Base-by-base conservation (phyloP, 352 stramenopile genomes). In the Globisporangium cederbergense region DNA sequence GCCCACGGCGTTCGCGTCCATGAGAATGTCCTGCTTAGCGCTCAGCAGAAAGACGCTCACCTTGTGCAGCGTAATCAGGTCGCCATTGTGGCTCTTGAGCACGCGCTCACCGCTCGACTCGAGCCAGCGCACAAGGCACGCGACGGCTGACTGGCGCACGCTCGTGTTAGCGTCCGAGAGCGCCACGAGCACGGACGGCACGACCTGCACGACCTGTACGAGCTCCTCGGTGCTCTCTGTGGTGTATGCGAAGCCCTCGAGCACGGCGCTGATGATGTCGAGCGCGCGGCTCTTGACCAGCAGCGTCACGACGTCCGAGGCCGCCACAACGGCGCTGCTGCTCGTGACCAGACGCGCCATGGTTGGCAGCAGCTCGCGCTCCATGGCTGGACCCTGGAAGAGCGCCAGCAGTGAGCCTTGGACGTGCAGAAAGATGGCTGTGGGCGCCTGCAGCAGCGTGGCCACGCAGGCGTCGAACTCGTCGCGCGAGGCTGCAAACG, bases 21-120 rank as follows among this genome's bases (percentile, higher is more conserved):
- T 93, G 28, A 79, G 6, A 36, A 96, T 88, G 58, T 96, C 87
- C 40, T 86, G 69, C 56, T 89, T 89, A 16, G 80, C 80, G 13
- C 83, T 58, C 11, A 93, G 18, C 2, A 96, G 68, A n/a, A 78
- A 86, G 4, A 56, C 32, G 3, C 68, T 68, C 1, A 80, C 74
- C 22, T 74, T 70, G 5, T 70, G 60, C 10, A 86, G 71, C 22
- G 67, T 58, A 42, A 77, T 73, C 30, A 86, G 45, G 9, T 77
- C 61, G 18, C 60, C 20, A 38, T 66, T 72, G 18, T 58, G 67
- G 0, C 66, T 68, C 16, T 60, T 62, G 13, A 62, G 50, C 32
- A 77, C 57, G 42, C 59, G 47, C n/a, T 71, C 58, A 36, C 64
- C 58, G 58, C 69, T 76, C 6, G 70, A 78, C 18, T 55, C 34